Percentiles rank a stretch among this genome's conserved stretches.
Conservation (phyloP, 495 filamentous ascomycete genomes). For the Delitschia confertaspora region DNA sequence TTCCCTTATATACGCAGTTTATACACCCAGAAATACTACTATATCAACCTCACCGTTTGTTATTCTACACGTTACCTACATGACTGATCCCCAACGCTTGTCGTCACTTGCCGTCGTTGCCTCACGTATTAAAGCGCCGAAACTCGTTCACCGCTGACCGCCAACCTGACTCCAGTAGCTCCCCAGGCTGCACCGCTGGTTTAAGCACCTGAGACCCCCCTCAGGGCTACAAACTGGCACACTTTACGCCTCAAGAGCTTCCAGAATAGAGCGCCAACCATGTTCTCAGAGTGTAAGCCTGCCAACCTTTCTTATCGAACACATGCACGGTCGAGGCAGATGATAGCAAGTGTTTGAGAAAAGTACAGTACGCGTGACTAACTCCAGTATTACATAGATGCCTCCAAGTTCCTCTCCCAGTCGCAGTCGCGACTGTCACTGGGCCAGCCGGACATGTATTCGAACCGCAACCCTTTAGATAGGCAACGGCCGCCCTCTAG, state of each 20-base stretch:
- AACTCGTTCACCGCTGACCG: slow-evolving; percentile 2
- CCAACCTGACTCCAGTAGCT: slow-evolving; percentile 12
- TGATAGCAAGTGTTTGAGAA: slow-evolving; percentile 21
- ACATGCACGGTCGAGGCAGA: slow-evolving; percentile 20
- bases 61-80: too few relatives aligned
- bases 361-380: slow-evolving; percentile 30
- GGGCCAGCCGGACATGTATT: slow-evolving; percentile 45
- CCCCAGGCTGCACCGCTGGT: slow-evolving; percentile 21
- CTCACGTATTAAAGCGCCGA: too few relatives aligned
- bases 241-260: slow-evolving; percentile 26
- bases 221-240: slow-evolving; percentile 18
- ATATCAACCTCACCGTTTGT: too few relatives aligned
- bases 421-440: slow-evolving; percentile 81
- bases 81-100: too few relatives aligned
- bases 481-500: slow-evolving; percentile 39
- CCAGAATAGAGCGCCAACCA: slow-evolving; percentile 37
- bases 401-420: slow-evolving; percentile 92
- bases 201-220: slow-evolving; percentile 12
- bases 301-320: slow-evolving; percentile 22
- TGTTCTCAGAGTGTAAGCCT: slow-evolving; percentile 97
- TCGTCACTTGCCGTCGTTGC: too few relatives aligned
- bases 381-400: slow-evolving; percentile 52
- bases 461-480: slow-evolving; percentile 44
- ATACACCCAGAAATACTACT: too few relatives aligned
- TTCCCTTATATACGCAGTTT: too few relatives aligned